Evolutionary conservation across 139 green algal species (phyloP).

Genomic region (Spirogloea muscicola): DNA sequence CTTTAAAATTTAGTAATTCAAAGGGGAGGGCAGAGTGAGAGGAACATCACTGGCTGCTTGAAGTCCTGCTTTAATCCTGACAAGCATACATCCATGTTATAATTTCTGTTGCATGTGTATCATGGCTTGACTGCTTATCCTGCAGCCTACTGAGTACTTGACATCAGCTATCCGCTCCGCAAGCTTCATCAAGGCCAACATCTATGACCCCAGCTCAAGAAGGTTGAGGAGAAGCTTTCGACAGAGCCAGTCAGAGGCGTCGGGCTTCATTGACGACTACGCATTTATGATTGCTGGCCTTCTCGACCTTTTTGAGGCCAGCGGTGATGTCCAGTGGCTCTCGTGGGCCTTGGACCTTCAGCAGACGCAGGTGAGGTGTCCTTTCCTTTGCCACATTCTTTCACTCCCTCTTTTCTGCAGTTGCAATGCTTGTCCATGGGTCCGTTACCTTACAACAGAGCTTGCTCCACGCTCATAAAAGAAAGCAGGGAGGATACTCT

Average conservation of each 20-base stretch:
- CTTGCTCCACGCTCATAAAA: no score
- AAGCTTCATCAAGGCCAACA: conserved; percentile 59
- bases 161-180: conserved; percentile 45
- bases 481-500: no score
- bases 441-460: no score
- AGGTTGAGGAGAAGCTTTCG: conserved; percentile 67
- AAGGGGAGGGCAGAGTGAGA: no score
- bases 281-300: conserved; percentile 66
- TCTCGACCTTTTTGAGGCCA: conserved; percentile 73
- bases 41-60: no score
- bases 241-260: conserved; percentile 46
- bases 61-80: no score
- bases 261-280: conserved; percentile 79
- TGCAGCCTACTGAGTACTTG: conserved; percentile 60
- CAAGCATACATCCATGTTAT: not conserved
- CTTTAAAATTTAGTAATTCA: no score
- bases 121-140: not conserved
- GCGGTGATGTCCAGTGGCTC: conserved; percentile 67
- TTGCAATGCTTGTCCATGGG: no score
- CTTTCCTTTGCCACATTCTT: no score
- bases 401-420: no score
- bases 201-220: conserved; percentile 62
- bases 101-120: not conserved
- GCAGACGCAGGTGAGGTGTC: conserved; percentile 26
- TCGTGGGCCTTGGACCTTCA: conserved; percentile 77